These are phyloP conservation scores for Cadophora sp. DNA, from an alignment of 2,329 filamentous ascomycete species.

Conservation along the genomic window DNA sequence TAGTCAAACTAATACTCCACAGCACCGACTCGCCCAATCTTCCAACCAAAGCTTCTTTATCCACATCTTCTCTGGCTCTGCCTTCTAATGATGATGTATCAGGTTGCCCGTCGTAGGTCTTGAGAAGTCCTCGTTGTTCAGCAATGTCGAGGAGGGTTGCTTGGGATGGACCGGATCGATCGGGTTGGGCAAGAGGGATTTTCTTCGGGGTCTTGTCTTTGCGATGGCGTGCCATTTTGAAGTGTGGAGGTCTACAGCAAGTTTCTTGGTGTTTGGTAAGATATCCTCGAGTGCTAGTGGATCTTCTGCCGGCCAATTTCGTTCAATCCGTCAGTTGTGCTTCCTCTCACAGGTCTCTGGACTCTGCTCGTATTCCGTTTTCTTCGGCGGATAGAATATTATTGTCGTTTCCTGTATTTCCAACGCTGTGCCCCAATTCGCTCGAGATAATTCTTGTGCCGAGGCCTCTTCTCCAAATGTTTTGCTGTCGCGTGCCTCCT, in stretches of 20 bases:
- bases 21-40: constrained; percentile 57
- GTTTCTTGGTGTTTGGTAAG: background rate
- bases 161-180: constrained; percentile 65
- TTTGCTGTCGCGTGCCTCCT: background rate
- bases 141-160: constrained; percentile 79
- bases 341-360: background rate
- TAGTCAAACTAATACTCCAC: constrained; percentile 68
- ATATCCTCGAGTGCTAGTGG: too few relatives aligned
- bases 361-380: background rate
- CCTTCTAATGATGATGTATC: background rate
- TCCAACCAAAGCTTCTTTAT: constrained; percentile 40
- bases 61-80: constrained; percentile 31
- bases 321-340: background rate
- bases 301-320: background rate
- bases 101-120: constrained; percentile 22
- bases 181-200: constrained; percentile 72
- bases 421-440: background rate
- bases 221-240: constrained; percentile 55
- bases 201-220: constrained; percentile 52
- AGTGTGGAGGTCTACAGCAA: background rate
- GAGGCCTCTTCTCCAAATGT: background rate
- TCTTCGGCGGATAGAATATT: background rate
- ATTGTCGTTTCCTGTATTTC: background rate
- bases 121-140: constrained; percentile 62
- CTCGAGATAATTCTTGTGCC: background rate